Percentiles rank a stretch among this genome's conserved stretches.
Evolutionary conservation across 1,284 basidiomycete species (phyloP).

Genomic region (Tausonia pullulans): DNA sequence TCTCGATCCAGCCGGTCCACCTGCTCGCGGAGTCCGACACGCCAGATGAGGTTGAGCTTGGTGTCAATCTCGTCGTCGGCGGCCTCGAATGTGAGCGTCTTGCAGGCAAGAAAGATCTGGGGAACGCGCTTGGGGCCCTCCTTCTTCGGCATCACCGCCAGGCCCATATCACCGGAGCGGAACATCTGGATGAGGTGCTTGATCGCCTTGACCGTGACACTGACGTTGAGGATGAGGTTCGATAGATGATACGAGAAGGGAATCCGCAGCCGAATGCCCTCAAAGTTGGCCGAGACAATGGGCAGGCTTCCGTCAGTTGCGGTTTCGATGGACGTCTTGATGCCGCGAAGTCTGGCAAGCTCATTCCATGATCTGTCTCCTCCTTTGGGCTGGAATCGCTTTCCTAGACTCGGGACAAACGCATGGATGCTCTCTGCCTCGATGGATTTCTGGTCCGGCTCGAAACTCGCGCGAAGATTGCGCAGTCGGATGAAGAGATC

Average conservation of each 20-base stretch:
- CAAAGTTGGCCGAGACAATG: slow-evolving; percentile 35
- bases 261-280: slow-evolving; percentile 60
- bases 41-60: slow-evolving; percentile 64
- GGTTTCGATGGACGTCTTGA: slow-evolving; percentile 40
- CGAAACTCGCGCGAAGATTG: slow-evolving; percentile 24
- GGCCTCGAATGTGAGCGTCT: slow-evolving; percentile 58
- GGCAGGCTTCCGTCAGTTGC: slow-evolving; percentile 15
- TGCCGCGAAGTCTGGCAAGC: slow-evolving; percentile 51
- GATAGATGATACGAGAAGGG: slow-evolving; percentile 68
- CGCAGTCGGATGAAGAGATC: slow-evolving; percentile 25
- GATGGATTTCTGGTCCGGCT: slow-evolving; percentile 22
- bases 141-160: slow-evolving; percentile 43
- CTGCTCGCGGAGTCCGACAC: slow-evolving; percentile 59
- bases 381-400: background rate
- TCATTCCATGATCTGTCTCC: slow-evolving; percentile 60
- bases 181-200: slow-evolving; percentile 47
- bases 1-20: slow-evolving; percentile 64
- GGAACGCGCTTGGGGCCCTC: slow-evolving; percentile 66
- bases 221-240: slow-evolving; percentile 56
- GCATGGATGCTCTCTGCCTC: slow-evolving; percentile 33
- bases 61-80: slow-evolving; percentile 81
- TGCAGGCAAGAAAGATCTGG: slow-evolving; percentile 46
- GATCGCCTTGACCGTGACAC: slow-evolving; percentile 52
- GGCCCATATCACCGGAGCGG: slow-evolving; percentile 21
- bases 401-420: slow-evolving; percentile 37